Percentiles rank a stretch among this genome's conserved stretches.
Conservation (phyloP, 768 basidiomycete genomes). For the Xerocomellus amylosporus region DNA sequence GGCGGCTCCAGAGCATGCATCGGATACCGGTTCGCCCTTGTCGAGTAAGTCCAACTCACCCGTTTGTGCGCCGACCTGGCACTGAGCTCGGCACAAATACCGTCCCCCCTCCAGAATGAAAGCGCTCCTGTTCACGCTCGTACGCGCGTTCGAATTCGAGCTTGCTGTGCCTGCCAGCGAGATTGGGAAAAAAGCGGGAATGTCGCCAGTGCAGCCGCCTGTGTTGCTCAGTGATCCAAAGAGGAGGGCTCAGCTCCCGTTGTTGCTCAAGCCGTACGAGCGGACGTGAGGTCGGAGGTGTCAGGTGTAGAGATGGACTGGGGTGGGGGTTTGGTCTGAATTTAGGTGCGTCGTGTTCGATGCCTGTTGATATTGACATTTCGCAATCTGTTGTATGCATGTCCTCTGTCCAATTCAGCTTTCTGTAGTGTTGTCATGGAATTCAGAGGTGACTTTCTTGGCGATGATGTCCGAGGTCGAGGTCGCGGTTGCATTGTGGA, state of each 20-base stretch:
- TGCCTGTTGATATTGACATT: no score
- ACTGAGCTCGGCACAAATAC: no score
- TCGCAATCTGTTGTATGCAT: no score
- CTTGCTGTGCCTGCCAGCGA: constrained; percentile 1
- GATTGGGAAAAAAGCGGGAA: background rate
- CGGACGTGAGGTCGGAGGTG: background rate
- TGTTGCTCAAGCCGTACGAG: constrained; percentile 7
- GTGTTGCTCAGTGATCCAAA: constrained; percentile 3
- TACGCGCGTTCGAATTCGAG: constrained; percentile 12
- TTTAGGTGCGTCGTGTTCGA: background rate
- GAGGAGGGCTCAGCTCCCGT: constrained; percentile 5
- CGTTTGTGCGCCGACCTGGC: no score
- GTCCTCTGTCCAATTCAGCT: no score
- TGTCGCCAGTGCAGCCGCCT: background rate
- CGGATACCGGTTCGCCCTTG: constrained; percentile 40
- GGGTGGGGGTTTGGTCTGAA: no score
- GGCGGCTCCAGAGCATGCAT: constrained; percentile 67
- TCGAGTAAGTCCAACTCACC: no score
- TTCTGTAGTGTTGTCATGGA: no score
- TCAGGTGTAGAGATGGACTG: background rate
- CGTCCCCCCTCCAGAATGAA: background rate
- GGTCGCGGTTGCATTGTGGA: no score
- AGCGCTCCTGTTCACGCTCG: constrained; percentile 4
- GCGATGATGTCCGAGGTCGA: no score
- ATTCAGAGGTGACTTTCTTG: no score